These are phyloP conservation scores for Lentinula aciculospora DNA, from an alignment of 768 basidiomycete genomes.

Conservation along the genomic window DNA sequence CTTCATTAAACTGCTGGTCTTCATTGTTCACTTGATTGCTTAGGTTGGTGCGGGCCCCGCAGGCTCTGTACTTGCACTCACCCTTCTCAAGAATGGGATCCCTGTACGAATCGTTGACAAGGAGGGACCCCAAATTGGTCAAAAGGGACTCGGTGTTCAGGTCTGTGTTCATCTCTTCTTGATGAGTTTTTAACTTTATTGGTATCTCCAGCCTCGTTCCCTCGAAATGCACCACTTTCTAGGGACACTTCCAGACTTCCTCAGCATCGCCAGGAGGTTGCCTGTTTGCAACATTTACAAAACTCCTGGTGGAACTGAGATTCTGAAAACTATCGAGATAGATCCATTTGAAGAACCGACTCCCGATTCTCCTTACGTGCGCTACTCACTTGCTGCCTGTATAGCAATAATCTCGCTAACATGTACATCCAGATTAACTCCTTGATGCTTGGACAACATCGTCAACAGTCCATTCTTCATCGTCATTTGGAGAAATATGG, in stretches of 20 bases:
- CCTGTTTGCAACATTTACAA: neutral
- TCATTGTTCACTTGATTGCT: neutral
- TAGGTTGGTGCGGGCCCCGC: slow-evolving; percentile 13
- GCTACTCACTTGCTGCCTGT: neutral
- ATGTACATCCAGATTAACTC: neutral
- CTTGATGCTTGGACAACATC: slow-evolving; percentile 6
- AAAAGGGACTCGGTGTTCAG: slow-evolving; percentile 6
- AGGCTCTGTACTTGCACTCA: slow-evolving; percentile 8
- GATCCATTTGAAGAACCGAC: slow-evolving; percentile 13
- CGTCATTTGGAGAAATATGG: slow-evolving; percentile 9
- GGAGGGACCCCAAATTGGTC: slow-evolving; percentile 2
- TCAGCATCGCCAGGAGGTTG: neutral
- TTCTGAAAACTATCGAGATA: slow-evolving; percentile 7
- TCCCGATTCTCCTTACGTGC: slow-evolving; percentile 21
- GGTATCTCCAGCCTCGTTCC: neutral
- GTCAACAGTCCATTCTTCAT: slow-evolving; percentile 15
- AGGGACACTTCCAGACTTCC: slow-evolving; percentile 16
- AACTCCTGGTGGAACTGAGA: neutral
- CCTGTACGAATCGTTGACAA: slow-evolving; percentile 9
- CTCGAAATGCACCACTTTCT: slow-evolving; percentile 23
- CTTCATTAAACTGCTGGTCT: slow-evolving; percentile 10
- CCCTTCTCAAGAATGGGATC: slow-evolving; percentile 9
- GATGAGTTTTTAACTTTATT: neutral
- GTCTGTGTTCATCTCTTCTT: neutral
- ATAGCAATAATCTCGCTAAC: neutral